Evolutionary conservation across 1,284 basidiomycete species (phyloP).

Genomic region (Clitocybe nebularis): DNA sequence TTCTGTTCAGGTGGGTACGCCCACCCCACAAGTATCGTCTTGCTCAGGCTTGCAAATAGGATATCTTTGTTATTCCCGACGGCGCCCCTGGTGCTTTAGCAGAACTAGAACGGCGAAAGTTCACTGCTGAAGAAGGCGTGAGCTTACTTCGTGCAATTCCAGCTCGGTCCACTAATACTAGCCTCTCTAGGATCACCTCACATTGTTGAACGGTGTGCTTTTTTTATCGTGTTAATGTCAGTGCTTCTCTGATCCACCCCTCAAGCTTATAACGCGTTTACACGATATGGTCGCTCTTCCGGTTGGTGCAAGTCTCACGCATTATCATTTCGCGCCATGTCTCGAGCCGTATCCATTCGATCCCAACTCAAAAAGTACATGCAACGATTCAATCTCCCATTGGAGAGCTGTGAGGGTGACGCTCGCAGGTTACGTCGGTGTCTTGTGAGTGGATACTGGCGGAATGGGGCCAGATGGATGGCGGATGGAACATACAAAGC

Average conservation of each 20-base stretch:
- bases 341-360: conserved; percentile 88
- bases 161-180: conserved; percentile 1
- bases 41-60: conserved; percentile 38
- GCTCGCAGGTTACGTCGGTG: conserved; percentile 76
- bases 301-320: conserved; percentile 93
- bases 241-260: background rate
- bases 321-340: conserved; percentile 89
- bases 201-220: conserved; percentile 77
- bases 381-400: conserved; percentile 76
- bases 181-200: conserved; percentile 80
- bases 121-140: conserved; percentile 95
- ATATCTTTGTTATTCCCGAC: conserved; percentile 84
- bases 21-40: background rate
- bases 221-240: conserved; percentile 5
- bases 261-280: conserved; percentile 89
- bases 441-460: conserved; percentile 90
- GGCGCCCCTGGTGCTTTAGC: conserved; percentile 81
- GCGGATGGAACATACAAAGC: conserved; percentile 88
- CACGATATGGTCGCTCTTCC: conserved; percentile 74
- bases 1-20: conserved; percentile 74
- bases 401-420: conserved; percentile 84
- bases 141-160: conserved; percentile 6
- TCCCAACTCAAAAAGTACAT: conserved; percentile 92
- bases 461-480: conserved; percentile 87
- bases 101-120: conserved; percentile 89